phyloP scores from a whole-genome alignment of 2,329 filamentous ascomycete species.

The Xylariaceae sp. region DNA sequence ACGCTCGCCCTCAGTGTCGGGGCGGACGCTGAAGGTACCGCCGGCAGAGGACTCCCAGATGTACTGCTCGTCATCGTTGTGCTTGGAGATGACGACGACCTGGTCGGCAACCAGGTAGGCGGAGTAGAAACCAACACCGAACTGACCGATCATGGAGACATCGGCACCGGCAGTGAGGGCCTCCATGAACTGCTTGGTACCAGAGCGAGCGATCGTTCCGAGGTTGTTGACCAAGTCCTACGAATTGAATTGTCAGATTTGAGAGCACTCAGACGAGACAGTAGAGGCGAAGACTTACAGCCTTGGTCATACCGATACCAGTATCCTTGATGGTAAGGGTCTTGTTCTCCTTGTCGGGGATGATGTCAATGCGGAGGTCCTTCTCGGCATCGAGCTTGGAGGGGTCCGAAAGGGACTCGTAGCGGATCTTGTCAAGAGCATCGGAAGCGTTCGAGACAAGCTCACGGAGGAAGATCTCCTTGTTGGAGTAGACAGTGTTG shows the following conservation, averaged over 20 bases:
- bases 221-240: slow-evolving; percentile 99
- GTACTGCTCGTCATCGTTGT: slow-evolving; percentile 99
- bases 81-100: slow-evolving; percentile 92
- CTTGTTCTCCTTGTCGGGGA: slow-evolving; percentile 95
- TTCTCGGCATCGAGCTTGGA: slow-evolving; percentile 96
- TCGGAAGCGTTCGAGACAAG: slow-evolving; percentile 97
- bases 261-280: not conserved
- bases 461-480: slow-evolving; percentile 99
- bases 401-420: slow-evolving; percentile 94
- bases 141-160: slow-evolving; percentile 99
- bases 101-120: slow-evolving; percentile 98
- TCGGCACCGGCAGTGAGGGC: slow-evolving; percentile 96
- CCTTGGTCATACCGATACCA: slow-evolving; percentile 99
- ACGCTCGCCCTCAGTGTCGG: slow-evolving; percentile 85
- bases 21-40: slow-evolving; percentile 89
- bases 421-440: slow-evolving; percentile 99
- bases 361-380: slow-evolving; percentile 98
- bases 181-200: slow-evolving; percentile 99
- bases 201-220: slow-evolving; percentile 97
- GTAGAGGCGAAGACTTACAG: slow-evolving; percentile 57
- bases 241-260: slow-evolving; percentile 34
- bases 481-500: slow-evolving; percentile 99
- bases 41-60: slow-evolving; percentile 97
- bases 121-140: slow-evolving; percentile 99
- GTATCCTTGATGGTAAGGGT: slow-evolving; percentile 95